These are phyloP conservation scores for Conringia planisiliqua DNA, from an alignment of 345 rosid species.

Conservation along the genomic window DNA sequence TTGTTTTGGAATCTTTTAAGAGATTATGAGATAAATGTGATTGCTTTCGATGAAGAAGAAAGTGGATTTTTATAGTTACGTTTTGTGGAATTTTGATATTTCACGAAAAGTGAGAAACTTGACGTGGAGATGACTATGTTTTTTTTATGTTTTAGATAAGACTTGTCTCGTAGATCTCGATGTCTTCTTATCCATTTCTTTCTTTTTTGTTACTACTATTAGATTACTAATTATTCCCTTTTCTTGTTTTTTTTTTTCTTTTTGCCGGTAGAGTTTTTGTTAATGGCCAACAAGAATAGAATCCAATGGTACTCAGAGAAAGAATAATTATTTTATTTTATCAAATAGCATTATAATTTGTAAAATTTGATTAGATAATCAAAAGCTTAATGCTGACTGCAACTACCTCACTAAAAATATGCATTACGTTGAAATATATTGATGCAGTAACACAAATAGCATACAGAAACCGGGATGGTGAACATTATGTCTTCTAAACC, in stretches of 20 bases:
- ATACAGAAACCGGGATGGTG: neutral
- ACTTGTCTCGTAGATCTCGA: slow-evolving; percentile 30
- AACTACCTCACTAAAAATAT: neutral
- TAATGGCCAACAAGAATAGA: slow-evolving; percentile 16
- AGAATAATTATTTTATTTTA: neutral
- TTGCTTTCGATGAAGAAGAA: neutral
- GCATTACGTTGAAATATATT: neutral
- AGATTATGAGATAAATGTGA: neutral
- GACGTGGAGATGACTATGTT: slow-evolving; percentile 26
- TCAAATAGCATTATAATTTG: neutral
- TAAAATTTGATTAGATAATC: neutral
- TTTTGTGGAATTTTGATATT: neutral
- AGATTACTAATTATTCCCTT: neutral
- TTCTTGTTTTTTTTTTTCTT: neutral
- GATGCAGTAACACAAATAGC: neutral
- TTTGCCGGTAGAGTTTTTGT: neutral
- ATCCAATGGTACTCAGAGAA: neutral
- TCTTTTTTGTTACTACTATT: neutral
- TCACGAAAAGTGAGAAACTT: neutral
- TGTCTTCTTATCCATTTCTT: slow-evolving; percentile 34
- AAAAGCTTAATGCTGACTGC: neutral
- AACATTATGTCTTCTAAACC: neutral
- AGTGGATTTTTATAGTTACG: slow-evolving; percentile 4
- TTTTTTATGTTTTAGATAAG: slow-evolving; percentile 31
- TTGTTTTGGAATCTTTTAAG: neutral